Evolutionary conservation across 805 yeast species (phyloP), one percentile per base, ranked within the genome.

Genomic region (Clavispora phyllophila): DNA sequence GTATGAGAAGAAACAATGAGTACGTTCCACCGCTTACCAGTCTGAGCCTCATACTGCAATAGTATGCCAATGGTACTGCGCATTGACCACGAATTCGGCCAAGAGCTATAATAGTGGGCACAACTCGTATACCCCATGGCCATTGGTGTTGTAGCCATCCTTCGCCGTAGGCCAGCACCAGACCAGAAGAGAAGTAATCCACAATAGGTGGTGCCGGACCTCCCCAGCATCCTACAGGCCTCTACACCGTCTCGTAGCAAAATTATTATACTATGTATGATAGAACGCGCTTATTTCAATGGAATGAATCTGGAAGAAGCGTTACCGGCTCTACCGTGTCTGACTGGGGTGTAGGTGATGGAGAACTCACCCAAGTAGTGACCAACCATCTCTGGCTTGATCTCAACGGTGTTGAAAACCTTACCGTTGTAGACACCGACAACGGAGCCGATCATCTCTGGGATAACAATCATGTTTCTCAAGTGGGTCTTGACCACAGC

Each of bases 351-450:
- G 83, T 93, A 93, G 65, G 99, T 81, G 78, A 93, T 93, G 68
- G 99, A 91, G 88, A 93, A 93, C 82, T 93, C 99, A 80, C 97
- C 99, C 67, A 93, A 87, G 95, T 93, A 93, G 86, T 91, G 96
- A 73, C 99, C 98, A 72, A 91, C 90, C 99, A 93, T 93, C 82
- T 93, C 99, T 68, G 99, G 96, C 76, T 80, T 89, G 78, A 93
- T 79, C 77, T 93, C 99, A 74, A 93, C 96, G 65, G 84, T 86
- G 95, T 91, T 91, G 95, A 93, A 93, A 63, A 80, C 87, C 82
- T 93, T 93, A 80, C 99, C 99, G 84, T 93, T 93, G 96, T 93
- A 93, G 64, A 93, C 86, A 79, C 97, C 97, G 63, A 93, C 83
- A 60, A 91, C 95, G 53, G 97, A 88, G 72, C 99, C 99, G 66